Base-by-base conservation (phyloP, 1,139 yeast species). In the Suhomyces panamericanus region DNA sequence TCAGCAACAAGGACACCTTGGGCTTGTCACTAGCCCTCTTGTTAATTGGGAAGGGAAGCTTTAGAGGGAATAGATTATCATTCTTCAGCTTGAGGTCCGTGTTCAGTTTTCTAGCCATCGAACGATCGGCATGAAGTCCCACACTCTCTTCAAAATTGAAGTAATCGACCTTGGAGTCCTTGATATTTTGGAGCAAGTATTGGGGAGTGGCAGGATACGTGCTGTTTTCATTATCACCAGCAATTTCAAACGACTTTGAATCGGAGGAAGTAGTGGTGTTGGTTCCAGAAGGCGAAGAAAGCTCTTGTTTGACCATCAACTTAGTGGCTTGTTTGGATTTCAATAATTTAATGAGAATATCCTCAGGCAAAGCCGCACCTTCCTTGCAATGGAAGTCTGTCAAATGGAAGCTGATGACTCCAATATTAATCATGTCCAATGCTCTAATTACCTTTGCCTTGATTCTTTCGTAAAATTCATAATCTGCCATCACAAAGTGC, bases 381-480 rank as follows among this genome's bases (percentile, higher is more conserved):
- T 80, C 79, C 4, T 70, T 71, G 39, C 83, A 74, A 13, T 81
- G 80, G 59, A 83, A 81, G 38, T 89, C 96, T 0, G 96, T 87
- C 50, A 89, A 64, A 55, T 85, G 90, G 38, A 84, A 70, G 0
- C 81, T 64, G 28, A 80, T 64, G 3, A 41, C 35, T 0, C 78
- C 78, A 6, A 66, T 62, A 11, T 71, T 67, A 6, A 69, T 62
- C 15, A 82, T 56, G 7, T 67, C 75, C 17, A 83, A 58, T 3
- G 67, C 66, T 1, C 65, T 60, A 1, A 73, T 63, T 12, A 84
- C 49, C 6, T 59, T 52, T 2, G 60, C 65, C 47, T 72, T 75
- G 31, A 81, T 38, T 26, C 51, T 41, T 2, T 41, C 38, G 28
- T 58, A 59, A 9, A 15, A 22, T 3, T 32, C 38, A 9, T 49